phyloP scores from a whole-genome alignment of 2,329 filamentous ascomycete genomes.

The Stagonosporopsis chrysanthemi region DNA sequence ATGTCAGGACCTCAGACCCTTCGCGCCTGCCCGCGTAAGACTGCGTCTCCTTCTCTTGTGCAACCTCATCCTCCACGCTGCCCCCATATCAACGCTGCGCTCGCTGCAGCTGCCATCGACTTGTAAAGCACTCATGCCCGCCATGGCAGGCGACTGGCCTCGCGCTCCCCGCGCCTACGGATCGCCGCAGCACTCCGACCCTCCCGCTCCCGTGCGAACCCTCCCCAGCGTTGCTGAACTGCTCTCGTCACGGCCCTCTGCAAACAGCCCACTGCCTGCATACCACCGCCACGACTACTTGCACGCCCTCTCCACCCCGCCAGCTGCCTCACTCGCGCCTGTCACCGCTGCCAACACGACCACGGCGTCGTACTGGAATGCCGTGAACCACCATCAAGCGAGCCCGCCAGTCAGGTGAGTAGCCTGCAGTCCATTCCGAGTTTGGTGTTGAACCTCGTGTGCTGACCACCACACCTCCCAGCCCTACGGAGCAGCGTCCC shows the following conservation, averaged over 20 bases:
- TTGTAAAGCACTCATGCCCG: constrained; percentile 18
- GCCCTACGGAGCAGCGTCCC: constrained; percentile 16
- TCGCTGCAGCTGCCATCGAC: constrained; percentile 9
- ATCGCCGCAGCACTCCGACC: constrained; percentile 14
- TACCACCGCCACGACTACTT: constrained; percentile 26
- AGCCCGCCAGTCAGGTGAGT: constrained; percentile 20
- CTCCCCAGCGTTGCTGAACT: constrained; percentile 37
- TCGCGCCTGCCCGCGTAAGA: constrained; percentile 14
- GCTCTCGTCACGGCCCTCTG: constrained; percentile 25
- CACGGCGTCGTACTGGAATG: constrained; percentile 13
- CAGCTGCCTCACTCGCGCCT: constrained; percentile 17
- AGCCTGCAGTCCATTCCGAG: background rate
- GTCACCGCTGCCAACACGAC: constrained; percentile 9
- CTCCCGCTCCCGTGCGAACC: constrained; percentile 21
- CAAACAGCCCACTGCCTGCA: constrained; percentile 18
- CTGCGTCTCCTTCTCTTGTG: constrained; percentile 17
- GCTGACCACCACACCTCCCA: constrained; percentile 7
- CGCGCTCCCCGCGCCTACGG: constrained; percentile 17
- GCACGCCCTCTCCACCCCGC: constrained; percentile 14
- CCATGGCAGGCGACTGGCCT: constrained; percentile 23
- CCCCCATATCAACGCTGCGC: constrained; percentile 16
- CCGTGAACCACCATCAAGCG: constrained; percentile 24
- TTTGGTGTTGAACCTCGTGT: background rate
- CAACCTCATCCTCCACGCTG: constrained; percentile 15
- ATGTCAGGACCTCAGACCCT: constrained; percentile 11